Evolutionary conservation across 225 moss, liverwort and hornwort species (phyloP).

Genomic region (Pleurozium schreberi): DNA sequence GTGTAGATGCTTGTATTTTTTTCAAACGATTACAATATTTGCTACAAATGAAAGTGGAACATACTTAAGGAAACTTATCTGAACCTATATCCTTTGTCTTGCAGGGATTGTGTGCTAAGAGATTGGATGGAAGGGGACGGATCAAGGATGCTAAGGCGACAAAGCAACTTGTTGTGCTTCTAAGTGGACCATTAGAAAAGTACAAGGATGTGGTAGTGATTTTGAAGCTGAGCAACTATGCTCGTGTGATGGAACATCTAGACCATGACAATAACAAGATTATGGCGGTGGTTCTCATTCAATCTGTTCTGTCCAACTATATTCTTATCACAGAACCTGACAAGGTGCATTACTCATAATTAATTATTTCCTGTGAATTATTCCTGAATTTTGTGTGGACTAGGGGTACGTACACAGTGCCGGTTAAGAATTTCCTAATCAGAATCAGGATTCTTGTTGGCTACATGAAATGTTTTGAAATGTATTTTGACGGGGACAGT

Average conservation of each 20-base stretch:
- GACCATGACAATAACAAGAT: constrained; percentile 78
- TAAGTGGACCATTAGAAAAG: constrained; percentile 83
- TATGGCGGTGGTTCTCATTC: constrained; percentile 86
- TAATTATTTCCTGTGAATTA: neutral
- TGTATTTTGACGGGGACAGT: neutral
- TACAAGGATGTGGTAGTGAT: constrained; percentile 86
- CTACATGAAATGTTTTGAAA: neutral
- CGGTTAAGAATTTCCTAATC: neutral
- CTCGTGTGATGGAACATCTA: constrained; percentile 83
- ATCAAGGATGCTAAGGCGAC: constrained; percentile 68
- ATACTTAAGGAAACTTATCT: neutral
- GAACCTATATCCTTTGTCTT: neutral
- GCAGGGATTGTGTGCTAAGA: constrained; percentile 78
- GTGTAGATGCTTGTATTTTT: neutral
- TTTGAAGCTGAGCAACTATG: constrained; percentile 75
- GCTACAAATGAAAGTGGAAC: neutral
- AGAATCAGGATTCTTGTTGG: neutral
- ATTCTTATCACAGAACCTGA: constrained; percentile 69
- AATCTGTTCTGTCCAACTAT: constrained; percentile 66
- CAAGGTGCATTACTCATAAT: constrained; percentile 41
- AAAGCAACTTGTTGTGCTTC: constrained; percentile 71
- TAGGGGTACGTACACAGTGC: neutral
- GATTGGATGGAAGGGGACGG: constrained; percentile 73
- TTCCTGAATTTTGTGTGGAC: neutral
- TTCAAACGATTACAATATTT: neutral